Percentiles rank a stretch among this genome's conserved stretches.
These are phyloP conservation scores for Colletotrichum destructivum DNA, from an alignment of 2,329 filamentous ascomycete species.

Conservation along the genomic window DNA sequence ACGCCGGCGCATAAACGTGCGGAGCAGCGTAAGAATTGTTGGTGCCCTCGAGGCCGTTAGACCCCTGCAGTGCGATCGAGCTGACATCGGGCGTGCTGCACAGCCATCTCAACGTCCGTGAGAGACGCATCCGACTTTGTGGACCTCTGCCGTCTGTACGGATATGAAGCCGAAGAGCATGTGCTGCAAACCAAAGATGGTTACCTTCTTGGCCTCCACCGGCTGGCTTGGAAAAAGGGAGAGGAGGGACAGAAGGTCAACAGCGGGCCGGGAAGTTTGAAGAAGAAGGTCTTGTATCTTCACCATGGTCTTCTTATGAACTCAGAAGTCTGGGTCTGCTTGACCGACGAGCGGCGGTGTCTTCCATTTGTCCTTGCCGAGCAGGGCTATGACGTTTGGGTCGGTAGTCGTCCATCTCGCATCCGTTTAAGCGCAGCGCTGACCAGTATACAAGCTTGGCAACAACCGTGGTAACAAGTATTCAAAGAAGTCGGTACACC, in stretches of 20 bases:
- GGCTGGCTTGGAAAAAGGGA: constrained; percentile 85
- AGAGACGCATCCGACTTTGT: constrained; percentile 92
- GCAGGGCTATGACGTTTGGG: constrained; percentile 95
- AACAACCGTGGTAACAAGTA: constrained; percentile 99
- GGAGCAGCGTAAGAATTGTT: constrained; percentile 77
- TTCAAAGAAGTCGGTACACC: constrained; percentile 90
- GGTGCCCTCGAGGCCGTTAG: constrained; percentile 42
- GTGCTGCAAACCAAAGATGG: constrained; percentile 95
- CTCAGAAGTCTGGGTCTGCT: constrained; percentile 96
- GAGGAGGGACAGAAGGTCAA: constrained; percentile 88
- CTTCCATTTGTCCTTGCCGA: constrained; percentile 92
- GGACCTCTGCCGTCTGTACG: constrained; percentile 92
- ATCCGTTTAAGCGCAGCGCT: constrained; percentile 40
- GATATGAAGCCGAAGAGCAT: constrained; percentile 96
- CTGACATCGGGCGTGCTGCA: constrained; percentile 66
- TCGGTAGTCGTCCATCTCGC: constrained; percentile 57
- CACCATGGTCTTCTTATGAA: constrained; percentile 99
- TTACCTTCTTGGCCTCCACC: constrained; percentile 91
- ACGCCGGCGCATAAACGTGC: constrained; percentile 78
- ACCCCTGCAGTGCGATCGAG: constrained; percentile 57
- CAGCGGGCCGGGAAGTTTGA: constrained; percentile 74
- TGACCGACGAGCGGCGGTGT: constrained; percentile 88
- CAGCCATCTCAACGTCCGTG: constrained; percentile 81
- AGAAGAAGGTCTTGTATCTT: constrained; percentile 91
- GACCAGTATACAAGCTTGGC: constrained; percentile 74